A percentile compares a stretch with the other conserved stretches of the same genome.
Evolutionary conservation across 306 rosid species (phyloP).

Genomic region (Biancaea sappan): DNA sequence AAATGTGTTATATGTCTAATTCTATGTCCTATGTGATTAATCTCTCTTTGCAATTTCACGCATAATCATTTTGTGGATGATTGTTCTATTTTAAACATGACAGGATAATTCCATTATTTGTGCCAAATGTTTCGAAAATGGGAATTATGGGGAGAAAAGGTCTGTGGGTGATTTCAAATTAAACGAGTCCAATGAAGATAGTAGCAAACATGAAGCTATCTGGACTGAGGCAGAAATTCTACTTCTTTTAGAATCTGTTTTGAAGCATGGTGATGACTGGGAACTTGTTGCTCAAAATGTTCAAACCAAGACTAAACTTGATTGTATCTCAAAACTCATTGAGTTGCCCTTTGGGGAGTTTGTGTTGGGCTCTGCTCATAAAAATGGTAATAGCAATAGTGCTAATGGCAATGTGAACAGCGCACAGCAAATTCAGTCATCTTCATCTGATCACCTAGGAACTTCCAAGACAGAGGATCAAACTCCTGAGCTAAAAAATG

Average conservation of each 20-base stretch:
- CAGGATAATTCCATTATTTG: conserved; percentile 75
- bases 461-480: conserved; percentile 48
- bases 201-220: conserved; percentile 39
- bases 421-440: conserved; percentile 44
- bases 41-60: conserved; percentile 9
- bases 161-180: conserved; percentile 60
- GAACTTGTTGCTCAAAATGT: conserved; percentile 82
- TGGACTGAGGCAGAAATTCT: conserved; percentile 95
- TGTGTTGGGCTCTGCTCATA: conserved; percentile 56
- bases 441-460: conserved; percentile 55
- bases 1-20: not conserved
- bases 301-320: conserved; percentile 75
- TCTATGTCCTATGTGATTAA: not conserved
- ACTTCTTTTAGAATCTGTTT: conserved; percentile 86
- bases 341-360: conserved; percentile 90
- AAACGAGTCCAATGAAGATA: conserved; percentile 48
- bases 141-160: conserved; percentile 74
- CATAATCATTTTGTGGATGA: not conserved
- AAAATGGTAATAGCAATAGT: conserved; percentile 39
- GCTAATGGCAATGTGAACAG: conserved; percentile 42
- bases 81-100: conserved; percentile 33
- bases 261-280: conserved; percentile 97
- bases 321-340: conserved; percentile 79
- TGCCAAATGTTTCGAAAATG: conserved; percentile 63
- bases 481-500: conserved; percentile 43